Evolutionary conservation across 2,329 filamentous ascomycete species (phyloP).

Genomic region (Talaromyces sp.): DNA sequence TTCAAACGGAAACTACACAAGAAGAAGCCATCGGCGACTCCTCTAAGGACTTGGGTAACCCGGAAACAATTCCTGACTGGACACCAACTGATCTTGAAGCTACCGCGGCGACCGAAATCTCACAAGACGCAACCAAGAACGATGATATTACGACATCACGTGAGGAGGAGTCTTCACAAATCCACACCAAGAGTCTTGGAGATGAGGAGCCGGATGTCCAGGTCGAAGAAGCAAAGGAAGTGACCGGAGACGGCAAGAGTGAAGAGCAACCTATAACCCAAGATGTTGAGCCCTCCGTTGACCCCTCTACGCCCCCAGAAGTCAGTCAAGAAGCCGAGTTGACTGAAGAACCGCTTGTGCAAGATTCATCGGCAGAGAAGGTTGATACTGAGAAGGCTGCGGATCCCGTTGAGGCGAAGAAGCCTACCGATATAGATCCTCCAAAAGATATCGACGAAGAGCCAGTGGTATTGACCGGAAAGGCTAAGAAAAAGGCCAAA

Average conservation of each 20-base stretch:
- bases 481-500: conserved; percentile 24
- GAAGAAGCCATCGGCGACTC: not conserved
- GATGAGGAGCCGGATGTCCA: not conserved
- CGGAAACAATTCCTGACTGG: not conserved
- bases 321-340: not conserved
- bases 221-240: conserved; percentile 20
- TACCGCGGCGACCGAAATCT: not conserved
- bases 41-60: not conserved
- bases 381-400: not conserved
- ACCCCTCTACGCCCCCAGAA: not conserved
- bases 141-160: not conserved
- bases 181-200: not conserved
- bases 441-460: not conserved
- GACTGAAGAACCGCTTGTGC: not conserved
- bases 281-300: not conserved
- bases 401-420: not conserved
- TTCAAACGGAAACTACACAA: conserved; percentile 2
- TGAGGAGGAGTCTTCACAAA: not conserved
- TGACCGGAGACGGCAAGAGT: conserved; percentile 38
- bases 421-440: not conserved
- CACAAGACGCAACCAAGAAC: not conserved
- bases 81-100: not conserved
- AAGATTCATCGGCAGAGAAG: not conserved
- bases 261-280: conserved; percentile 6
- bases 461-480: not conserved